Evolutionary conservation across 805 yeast genomes (phyloP).

Genomic region (Metschnikowia orientalis): DNA sequence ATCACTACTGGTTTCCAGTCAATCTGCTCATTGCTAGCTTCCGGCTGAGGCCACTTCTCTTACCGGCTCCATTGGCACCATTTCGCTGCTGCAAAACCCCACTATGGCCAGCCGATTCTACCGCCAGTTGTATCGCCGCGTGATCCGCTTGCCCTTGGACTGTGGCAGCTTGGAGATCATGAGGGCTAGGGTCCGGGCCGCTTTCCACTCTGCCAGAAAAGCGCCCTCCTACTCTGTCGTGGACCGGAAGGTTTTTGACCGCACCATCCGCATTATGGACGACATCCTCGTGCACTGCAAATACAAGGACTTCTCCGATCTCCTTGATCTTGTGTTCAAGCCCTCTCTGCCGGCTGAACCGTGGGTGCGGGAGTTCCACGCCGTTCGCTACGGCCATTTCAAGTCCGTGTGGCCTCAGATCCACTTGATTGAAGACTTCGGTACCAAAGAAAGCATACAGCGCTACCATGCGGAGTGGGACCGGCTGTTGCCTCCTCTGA

Average conservation of each 20-base stretch:
- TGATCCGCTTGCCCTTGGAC: conserved; percentile 32
- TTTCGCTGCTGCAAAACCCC: too few species aligned
- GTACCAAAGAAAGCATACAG: conserved; percentile 8
- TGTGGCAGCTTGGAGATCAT: conserved; percentile 9
- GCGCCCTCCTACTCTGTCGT: conserved; percentile 12
- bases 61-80: too few species aligned
- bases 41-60: too few species aligned
- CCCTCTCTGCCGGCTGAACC: conserved; percentile 10
- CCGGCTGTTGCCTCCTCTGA: conserved; percentile 6
- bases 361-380: conserved; percentile 22
- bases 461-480: conserved; percentile 17
- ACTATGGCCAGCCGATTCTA: conserved; percentile 15
- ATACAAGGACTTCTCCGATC: conserved; percentile 19
- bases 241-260: conserved; percentile 14
- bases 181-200: conserved; percentile 13
- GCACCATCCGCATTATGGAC: conserved; percentile 17
- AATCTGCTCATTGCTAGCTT: too few species aligned
- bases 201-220: conserved; percentile 10
- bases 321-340: conserved; percentile 30
- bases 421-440: conserved; percentile 29
- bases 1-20: too few species aligned
- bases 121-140: conserved; percentile 21
- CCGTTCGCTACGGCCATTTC: conserved; percentile 20
- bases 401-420: conserved; percentile 32
- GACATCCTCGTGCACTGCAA: conserved; percentile 27